Evolutionary conservation across 1,284 basidiomycete species (phyloP), one percentile per base, ranked within the genome.

Genomic region (Marasmius sp.): DNA sequence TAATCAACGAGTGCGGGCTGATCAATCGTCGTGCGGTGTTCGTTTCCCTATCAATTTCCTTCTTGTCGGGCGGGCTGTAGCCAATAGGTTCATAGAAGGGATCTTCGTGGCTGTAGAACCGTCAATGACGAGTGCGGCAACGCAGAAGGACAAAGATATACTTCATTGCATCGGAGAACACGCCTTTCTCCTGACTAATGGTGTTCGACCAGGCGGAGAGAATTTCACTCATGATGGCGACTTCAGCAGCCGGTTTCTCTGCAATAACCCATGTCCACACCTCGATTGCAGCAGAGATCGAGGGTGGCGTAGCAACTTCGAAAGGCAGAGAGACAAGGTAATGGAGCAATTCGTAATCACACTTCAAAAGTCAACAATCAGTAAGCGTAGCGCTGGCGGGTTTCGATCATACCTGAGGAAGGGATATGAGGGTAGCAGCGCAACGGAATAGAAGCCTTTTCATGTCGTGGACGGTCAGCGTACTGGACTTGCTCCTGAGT

Each of bases 231-330:
- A 98, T 92, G 34, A 98, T 75, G 7, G 83, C 84, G 76, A 89
- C 73, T 68, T 87, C 85, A 10, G 92, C 81, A 60, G 87, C 85
- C 0, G 94, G 91, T 60, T 93, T 87, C 71, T 96, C 93, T 16
- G 93, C 88, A 55, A 98, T 93, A 0, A 98, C 82, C 97, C 96
- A 98, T 2, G 93, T 94, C 97, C 97, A 99, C 5, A 94, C 91
- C 72, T 98, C 95, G 56, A 95, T 91, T 0, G 94, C 96, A 1
- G 92, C 87, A 9, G 91, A 85, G 62, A 98, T 86, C 0, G 95
- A 87, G 5, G 92, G 82, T 0, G 95, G 94, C 0, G 93, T 95
- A 67, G 95, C 95, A 3, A 94, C 88, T 60, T 91, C 90, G 69
- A 98, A 93, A 0, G 97, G 97, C 16, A 99, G 76, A 33, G 85